Percentiles rank a stretch among this genome's conserved stretches.
These are phyloP conservation scores for Triglochin maritima DNA, from an alignment of 106 monocot species.

Conservation along the genomic window DNA sequence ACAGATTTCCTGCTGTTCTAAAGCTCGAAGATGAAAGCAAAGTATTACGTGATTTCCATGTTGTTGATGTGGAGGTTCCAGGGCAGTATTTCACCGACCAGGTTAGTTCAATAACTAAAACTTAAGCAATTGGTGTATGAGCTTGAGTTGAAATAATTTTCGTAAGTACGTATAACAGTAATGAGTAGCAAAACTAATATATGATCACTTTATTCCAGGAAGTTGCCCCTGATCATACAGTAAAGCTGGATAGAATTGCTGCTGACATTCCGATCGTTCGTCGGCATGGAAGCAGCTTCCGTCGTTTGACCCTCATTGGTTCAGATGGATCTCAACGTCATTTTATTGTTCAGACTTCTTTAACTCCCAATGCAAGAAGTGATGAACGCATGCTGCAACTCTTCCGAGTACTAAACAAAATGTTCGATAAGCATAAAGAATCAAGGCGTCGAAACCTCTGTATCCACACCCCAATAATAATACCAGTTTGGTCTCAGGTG, in stretches of 20 bases:
- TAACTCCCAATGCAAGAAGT: conserved; percentile 98
- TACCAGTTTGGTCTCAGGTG: conserved; percentile 99
- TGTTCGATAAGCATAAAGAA: conserved; percentile 99
- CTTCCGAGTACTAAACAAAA: conserved; percentile 81
- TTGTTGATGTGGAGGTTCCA: conserved; percentile 93
- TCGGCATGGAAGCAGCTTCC: conserved; percentile 90
- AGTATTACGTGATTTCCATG: conserved; percentile 90
- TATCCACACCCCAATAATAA: conserved; percentile 94
- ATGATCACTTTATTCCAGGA: conserved; percentile 34
- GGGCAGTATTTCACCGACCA: conserved; percentile 98
- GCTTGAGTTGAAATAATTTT: no score
- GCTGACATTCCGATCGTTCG: conserved; percentile 94
- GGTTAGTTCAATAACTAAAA: conserved; percentile 21
- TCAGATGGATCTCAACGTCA: conserved; percentile 98
- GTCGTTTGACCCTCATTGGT: conserved; percentile 94
- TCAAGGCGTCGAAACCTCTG: conserved; percentile 74
- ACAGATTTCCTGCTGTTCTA: conserved; percentile 87
- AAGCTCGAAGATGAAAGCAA: conserved; percentile 98
- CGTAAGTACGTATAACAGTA: no score
- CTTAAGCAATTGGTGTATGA: no score
- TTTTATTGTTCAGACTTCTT: conserved; percentile 96
- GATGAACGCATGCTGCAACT: conserved; percentile 96
- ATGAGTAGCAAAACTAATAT: not conserved
- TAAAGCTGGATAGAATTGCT: conserved; percentile 85
- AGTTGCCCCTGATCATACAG: conserved; percentile 95